Percentiles rank a stretch among this genome's conserved stretches.
Evolutionary conservation across 2,329 filamentous ascomycete genomes (phyloP).

Genomic region (Orbilia blumenaviensis): DNA sequence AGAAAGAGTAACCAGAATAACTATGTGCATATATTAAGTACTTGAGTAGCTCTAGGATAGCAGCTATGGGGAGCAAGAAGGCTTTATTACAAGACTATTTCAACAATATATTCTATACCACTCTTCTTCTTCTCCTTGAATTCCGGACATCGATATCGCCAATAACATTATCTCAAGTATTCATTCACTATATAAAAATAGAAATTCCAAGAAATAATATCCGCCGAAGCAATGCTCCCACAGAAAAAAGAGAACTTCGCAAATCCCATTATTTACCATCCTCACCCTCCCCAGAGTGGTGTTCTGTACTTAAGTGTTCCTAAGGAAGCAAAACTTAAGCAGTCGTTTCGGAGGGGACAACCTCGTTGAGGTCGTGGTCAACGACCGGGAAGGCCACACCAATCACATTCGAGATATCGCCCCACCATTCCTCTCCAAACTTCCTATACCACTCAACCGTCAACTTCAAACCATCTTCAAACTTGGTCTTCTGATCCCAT

Average conservation of each 20-base stretch:
- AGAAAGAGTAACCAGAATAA: no score
- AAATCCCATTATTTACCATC: neutral
- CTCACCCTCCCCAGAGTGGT: neutral
- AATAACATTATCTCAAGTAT: constrained; percentile 4
- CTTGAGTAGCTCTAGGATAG: no score
- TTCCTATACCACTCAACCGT: constrained; percentile 76
- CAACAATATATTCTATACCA: constrained; percentile 3
- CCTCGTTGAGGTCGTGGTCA: constrained; percentile 61
- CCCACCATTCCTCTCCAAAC: constrained; percentile 76
- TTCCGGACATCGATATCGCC: neutral
- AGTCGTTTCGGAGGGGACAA: constrained; percentile 7
- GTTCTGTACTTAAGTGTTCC: neutral
- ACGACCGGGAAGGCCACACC: constrained; percentile 72
- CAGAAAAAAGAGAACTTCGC: neutral
- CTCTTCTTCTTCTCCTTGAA: no score
- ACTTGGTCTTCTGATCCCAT: constrained; percentile 74
- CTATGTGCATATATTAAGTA: neutral
- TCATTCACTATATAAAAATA: constrained; percentile 7
- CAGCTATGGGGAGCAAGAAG: no score
- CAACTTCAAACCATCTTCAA: constrained; percentile 70
- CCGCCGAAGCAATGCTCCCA: neutral
- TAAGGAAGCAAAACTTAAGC: neutral
- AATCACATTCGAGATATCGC: constrained; percentile 74
- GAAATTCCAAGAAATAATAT: constrained; percentile 6
- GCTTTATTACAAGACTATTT: no score